Conservation (phyloP, 495 filamentous ascomycete species). For the Hypoxylon crocopeplum region DNA sequence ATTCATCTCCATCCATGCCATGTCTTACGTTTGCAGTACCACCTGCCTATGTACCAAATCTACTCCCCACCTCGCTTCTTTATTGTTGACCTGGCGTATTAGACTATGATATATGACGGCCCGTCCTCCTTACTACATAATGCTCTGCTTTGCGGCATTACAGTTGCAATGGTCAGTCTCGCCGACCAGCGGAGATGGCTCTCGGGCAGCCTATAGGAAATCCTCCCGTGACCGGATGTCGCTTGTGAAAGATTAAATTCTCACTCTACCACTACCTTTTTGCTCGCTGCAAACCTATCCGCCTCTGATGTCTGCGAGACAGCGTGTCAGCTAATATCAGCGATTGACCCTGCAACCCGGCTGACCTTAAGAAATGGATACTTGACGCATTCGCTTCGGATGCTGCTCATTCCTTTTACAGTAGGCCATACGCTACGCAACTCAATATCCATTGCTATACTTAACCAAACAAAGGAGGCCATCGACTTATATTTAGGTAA, state of each 20-base stretch:
- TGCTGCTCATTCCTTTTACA: too few species aligned
- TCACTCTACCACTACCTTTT: constrained; percentile 5
- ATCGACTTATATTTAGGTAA: background rate
- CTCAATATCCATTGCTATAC: background rate
- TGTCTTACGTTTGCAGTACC: constrained; percentile 10
- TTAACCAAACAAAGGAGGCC: background rate
- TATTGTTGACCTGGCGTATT: too few species aligned
- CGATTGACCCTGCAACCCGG: too few species aligned
- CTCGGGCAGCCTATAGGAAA: constrained; percentile 22
- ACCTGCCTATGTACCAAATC: background rate
- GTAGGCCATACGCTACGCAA: too few species aligned
- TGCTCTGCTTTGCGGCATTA: constrained; percentile 9
- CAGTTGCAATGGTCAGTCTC: constrained; percentile 1
- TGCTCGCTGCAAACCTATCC: constrained; percentile 1
- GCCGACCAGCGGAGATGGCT: constrained; percentile 16
- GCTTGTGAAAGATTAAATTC: constrained; percentile 16
- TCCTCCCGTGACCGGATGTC: constrained; percentile 10
- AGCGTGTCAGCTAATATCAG: too few species aligned
- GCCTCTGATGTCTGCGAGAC: too few species aligned
- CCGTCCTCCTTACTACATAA: background rate
- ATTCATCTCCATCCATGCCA: constrained; percentile 5
- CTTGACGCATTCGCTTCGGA: too few species aligned
- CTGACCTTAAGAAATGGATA: too few species aligned
- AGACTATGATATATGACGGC: constrained; percentile 7
- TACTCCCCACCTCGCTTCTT: background rate